Base-by-base conservation (phyloP, 257 asterid genomes). In the Gentiana macrophylla region DNA sequence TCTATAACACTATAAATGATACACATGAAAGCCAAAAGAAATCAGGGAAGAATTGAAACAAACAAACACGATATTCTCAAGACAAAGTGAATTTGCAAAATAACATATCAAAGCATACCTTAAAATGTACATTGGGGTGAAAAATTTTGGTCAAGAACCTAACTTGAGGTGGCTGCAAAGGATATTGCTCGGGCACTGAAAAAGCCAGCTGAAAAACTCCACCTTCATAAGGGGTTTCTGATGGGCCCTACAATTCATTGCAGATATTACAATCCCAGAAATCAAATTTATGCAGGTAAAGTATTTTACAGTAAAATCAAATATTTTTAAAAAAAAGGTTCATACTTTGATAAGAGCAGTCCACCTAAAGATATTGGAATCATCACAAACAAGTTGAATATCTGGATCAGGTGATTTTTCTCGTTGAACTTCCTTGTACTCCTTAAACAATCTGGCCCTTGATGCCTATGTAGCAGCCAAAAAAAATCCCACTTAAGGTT, bases 101-200 rank as follows among this genome's bases (percentile, higher is more conserved):
- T 10, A 48, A 49, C 52, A 57, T 2, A 43, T 12, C 4, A 49
- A 4, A 33, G 1, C 61, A 2, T 73, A 92, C 99, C 99, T 92
- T 92, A 77, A 92, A 92, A 73, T 92, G 99, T 47, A 92, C 99
- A 68, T 92, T 92, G 37, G 99, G 95, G 70, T 92, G 99, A 75
- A 92, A 92, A 61, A 92, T 92, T 76, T 92, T 92, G 67, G 99
- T 92, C 68, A 92, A 76, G 82, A 88, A 92, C 64, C 94, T 81
- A 77, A 88, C 97, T 92, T 92, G 99, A 67, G 97, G 97, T 37
- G 99, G 94, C 77, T 85, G 95, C 89, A 92, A 72, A 58, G 99
- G 97, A 77, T 92, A 92, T 77, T 83, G 97, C 83, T 92, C 97
- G 2, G 97, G 97, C 13, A 92, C 95, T 12, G 97, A 74, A 68